Conservation (phyloP, 2,329 filamentous ascomycete genomes). For the Penicillium sp. region DNA sequence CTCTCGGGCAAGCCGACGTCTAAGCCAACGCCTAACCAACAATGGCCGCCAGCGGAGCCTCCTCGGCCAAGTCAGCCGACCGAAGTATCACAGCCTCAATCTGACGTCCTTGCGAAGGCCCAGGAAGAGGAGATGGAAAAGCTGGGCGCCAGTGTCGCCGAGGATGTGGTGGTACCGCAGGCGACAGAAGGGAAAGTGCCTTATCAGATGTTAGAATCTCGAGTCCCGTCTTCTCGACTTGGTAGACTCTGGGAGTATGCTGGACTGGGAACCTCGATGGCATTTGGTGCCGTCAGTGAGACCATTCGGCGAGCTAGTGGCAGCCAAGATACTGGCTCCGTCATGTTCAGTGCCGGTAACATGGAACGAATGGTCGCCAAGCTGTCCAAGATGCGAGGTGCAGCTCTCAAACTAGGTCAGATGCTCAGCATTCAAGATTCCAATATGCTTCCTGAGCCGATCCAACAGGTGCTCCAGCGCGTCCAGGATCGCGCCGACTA, state of each 20-base stretch:
- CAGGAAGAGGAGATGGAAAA: conserved; percentile 43
- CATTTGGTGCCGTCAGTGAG: conserved; percentile 86
- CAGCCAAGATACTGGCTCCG: conserved; percentile 63
- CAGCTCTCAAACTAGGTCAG: conserved; percentile 93
- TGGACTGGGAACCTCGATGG: conserved; percentile 90
- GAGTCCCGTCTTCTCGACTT: conserved; percentile 82
- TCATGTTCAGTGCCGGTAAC: conserved; percentile 84
- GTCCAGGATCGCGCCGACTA: conserved; percentile 97
- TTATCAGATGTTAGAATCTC: conserved; percentile 81
- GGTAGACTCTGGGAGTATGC: conserved; percentile 93
- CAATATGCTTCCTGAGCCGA: conserved; percentile 84
- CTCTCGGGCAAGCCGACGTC: conserved; percentile 47
- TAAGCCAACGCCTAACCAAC: background rate
- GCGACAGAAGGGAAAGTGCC: conserved; percentile 29
- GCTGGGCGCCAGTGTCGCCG: conserved; percentile 49
- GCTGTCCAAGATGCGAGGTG: conserved; percentile 92
- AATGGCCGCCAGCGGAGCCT: background rate
- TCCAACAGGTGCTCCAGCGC: conserved; percentile 85
- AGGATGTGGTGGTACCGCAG: conserved; percentile 32
- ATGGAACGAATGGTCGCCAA: conserved; percentile 92
- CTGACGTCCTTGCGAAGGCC: conserved; percentile 5
- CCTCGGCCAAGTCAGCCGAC: background rate
- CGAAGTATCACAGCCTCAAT: background rate
- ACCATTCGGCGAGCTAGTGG: conserved; percentile 77
- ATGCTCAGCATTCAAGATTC: conserved; percentile 98